Base-by-base conservation (phyloP, 306 rosid species). In the Quercus agrifolia region DNA sequence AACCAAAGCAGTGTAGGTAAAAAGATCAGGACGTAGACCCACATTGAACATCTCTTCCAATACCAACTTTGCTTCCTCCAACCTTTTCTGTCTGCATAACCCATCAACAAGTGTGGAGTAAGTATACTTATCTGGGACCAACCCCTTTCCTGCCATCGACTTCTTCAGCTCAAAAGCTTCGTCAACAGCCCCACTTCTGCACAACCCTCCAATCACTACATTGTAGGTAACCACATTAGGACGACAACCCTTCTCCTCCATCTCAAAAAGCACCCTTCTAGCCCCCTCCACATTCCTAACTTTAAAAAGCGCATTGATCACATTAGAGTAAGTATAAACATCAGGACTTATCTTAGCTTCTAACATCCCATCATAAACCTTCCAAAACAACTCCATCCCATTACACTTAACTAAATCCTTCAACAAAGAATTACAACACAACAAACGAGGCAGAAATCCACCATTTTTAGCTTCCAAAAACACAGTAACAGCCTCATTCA, bases 301-400 rank as follows among this genome's bases (percentile, higher is more conserved):
- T 80, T 85, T 82, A 74, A 81, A 82, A 63, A 87, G 83, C 17
- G 91, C 93, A 28, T 64, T 75, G 57, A 87, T 80, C 58, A 84
- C 85, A 78, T 64, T 75, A 19, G 88, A 56, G 49, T 90, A 87
- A 56, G 88, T 87, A 41, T 78, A 76, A 71, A 78, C 80, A 77
- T 87, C 90, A 17, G 81, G 83, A 21, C 23, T 57, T 21, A 90
- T 74, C 38, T 84, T 82, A 74, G 79, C 75, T 30, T 79, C 82
- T 18, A 66, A 68, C 88, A 90, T 85, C 72, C 80, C 51, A 31
- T 74, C 70, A 76, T 71, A 86, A 64, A 87, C 90, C 78, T 85
- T 86, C 93, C 93, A 90, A 49, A 87, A 86, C 84, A 84, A 70
- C 19, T 77, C 85, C 56, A 86, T 63, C 67, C 76, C 74, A 57